These are phyloP conservation scores for Aurantiochytrium sp. DNA, from an alignment of 108 stramenopile genomes.

Conservation along the genomic window DNA sequence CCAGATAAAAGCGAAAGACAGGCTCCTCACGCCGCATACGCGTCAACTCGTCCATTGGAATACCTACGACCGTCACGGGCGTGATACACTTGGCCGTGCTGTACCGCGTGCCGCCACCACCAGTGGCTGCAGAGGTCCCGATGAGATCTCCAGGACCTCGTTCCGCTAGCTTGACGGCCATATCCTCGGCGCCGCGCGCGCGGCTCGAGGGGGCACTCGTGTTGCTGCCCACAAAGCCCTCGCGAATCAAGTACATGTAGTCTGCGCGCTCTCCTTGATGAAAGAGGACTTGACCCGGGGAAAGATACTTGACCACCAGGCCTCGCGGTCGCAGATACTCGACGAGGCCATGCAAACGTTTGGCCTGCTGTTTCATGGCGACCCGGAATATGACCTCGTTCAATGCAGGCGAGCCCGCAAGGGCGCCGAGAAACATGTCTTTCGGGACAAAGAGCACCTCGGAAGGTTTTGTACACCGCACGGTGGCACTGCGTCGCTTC, in stretches of 20 bases:
- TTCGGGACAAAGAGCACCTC: slow-evolving; percentile 10
- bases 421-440: neutral
- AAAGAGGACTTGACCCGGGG: slow-evolving; percentile 7
- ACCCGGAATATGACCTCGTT: neutral
- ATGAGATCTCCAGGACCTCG: neutral
- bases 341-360: neutral
- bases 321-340: neutral
- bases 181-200: neutral
- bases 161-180: neutral
- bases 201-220: slow-evolving; percentile 10
- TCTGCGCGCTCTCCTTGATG: slow-evolving; percentile 3
- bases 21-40: neutral
- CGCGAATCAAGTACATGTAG: neutral
- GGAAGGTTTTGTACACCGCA: slow-evolving; percentile 3
- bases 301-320: slow-evolving; percentile 2
- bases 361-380: slow-evolving; percentile 12
- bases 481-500: neutral
- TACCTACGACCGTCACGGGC: neutral
- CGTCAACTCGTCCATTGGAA: neutral
- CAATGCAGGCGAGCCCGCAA: neutral
- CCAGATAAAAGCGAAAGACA: slow-evolving; percentile 11
- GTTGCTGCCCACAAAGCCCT: neutral
- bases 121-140: neutral
- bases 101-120: neutral
- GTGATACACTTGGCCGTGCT: slow-evolving; percentile 13